Evolutionary conservation across 768 basidiomycete genomes (phyloP).

Genomic region (Rhodocollybia butyracea): DNA sequence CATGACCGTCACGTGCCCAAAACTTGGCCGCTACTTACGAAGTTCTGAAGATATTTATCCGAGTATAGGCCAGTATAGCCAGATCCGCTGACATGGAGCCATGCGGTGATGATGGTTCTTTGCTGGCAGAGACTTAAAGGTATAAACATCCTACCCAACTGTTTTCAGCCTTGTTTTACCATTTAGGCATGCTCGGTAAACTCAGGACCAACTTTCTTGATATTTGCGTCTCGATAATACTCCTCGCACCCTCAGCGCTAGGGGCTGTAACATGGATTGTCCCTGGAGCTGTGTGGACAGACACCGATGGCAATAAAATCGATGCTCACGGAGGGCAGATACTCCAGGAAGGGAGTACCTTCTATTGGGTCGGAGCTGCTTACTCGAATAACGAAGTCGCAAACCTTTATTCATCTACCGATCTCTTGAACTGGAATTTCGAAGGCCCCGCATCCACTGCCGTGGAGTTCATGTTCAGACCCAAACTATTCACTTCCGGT

Average conservation of each 20-base stretch:
- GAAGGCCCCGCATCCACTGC: constrained; percentile 21
- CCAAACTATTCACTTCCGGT: constrained; percentile 14
- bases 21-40: too few relatives aligned
- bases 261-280: constrained; percentile 16
- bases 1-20: too few relatives aligned
- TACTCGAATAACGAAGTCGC: constrained; percentile 11
- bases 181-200: background rate
- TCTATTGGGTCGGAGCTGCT: constrained; percentile 22
- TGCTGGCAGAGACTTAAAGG: background rate
- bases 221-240: background rate
- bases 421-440: constrained; percentile 26
- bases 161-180: too few relatives aligned
- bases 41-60: too few relatives aligned
- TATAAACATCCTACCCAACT: background rate
- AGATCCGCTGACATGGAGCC: too few relatives aligned
- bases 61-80: too few relatives aligned
- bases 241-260: background rate
- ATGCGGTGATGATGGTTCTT: background rate
- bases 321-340: constrained; percentile 25
- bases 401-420: constrained; percentile 24
- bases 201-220: background rate
- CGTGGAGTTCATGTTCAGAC: constrained; percentile 4
- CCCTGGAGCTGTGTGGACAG: constrained; percentile 26
- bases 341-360: constrained; percentile 19
- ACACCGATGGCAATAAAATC: constrained; percentile 22